Evolutionary conservation across 1,139 yeast species (phyloP).

Genomic region (Kurtzmaniella natalensis): DNA sequence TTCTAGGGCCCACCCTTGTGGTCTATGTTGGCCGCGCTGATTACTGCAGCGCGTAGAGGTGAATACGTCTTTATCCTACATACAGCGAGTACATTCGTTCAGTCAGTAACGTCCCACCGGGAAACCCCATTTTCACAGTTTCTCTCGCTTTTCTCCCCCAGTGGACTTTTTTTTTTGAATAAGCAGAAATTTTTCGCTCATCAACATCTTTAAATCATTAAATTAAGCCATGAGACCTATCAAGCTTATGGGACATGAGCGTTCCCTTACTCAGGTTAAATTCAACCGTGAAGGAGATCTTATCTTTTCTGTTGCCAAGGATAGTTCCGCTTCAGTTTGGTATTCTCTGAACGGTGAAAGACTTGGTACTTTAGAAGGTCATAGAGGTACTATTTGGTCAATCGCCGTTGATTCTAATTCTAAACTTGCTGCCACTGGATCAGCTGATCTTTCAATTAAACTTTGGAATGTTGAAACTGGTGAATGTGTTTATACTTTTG

Average conservation of each 20-base stretch:
- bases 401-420: slow-evolving; percentile 78
- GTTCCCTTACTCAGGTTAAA: slow-evolving; percentile 87
- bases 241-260: slow-evolving; percentile 74
- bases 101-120: too few relatives aligned
- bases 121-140: too few relatives aligned
- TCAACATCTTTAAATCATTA: too few relatives aligned
- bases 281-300: slow-evolving; percentile 95
- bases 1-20: too few relatives aligned
- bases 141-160: not conserved
- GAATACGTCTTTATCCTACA: too few relatives aligned
- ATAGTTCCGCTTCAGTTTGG: slow-evolving; percentile 87
- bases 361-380: slow-evolving; percentile 83
- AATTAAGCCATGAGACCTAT: slow-evolving; percentile 52
- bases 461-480: slow-evolving; percentile 86
- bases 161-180: not conserved
- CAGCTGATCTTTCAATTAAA: slow-evolving; percentile 84
- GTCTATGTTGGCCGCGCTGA: too few relatives aligned
- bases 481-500: slow-evolving; percentile 69
- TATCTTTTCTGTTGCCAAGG: slow-evolving; percentile 89
- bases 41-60: too few relatives aligned
- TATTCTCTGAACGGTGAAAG: slow-evolving; percentile 95
- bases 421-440: slow-evolving; percentile 74
- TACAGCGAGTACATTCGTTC: too few relatives aligned
- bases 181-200: too few relatives aligned
- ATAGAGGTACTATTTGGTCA: slow-evolving; percentile 93